Evolutionary conservation across 352 stramenopile species (phyloP), one percentile per base, ranked within the genome.

Genomic region (Lagenidium sp.): DNA sequence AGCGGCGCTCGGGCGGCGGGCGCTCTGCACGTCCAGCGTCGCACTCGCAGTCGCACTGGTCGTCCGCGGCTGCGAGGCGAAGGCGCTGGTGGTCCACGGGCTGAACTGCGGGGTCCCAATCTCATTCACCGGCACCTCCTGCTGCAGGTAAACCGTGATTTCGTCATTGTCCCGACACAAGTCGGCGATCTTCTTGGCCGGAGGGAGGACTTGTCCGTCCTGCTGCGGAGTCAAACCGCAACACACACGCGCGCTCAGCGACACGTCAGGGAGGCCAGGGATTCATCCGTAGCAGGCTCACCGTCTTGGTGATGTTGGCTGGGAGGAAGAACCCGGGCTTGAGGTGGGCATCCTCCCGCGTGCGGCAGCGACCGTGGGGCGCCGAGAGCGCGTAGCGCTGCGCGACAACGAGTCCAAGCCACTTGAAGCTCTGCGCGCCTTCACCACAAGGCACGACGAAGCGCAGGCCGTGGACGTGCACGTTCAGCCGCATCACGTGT

Each of bases 311-410:
- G 40, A 95, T 51, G 21, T 50, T 56, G 16, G 65, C 62, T 15
- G 82, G 82, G 11, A 95, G 53, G 47, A 85, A 95, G 44, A 92
- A 91, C 18, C 80, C 82, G 38, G 78, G 67, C 23, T 79, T 85
- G 24, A 83, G 37, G 45, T 90, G 76, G 12, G 71, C 68, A 23
- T 88, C 72, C 48, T 90, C 76, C 19, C 77, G 68, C 20, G 77
- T 90, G 11, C 80, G 75, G 41, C 61, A 82, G 21, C 77, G 75
- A 5, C 77, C 78, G 19, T 90, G 78, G 2, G 75, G 76, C 4
- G 64, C 62, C 30, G 59, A 57, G 2, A 88, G 47, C 25, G 82
- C 63, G 42, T 92, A 93, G 28, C 77, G 69, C 43, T 94, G 82
- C 3, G 75, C 78, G 16, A 77, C 80, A 19, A 63, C 80, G 8